A percentile compares a stretch with the other conserved stretches of the same genome.
phyloP scores from a whole-genome alignment of 345 rosid species.

The thale cress (Arabidopsis thaliana) region TAIR10.1 NC_003076.8:24921501-24922000 shows the following conservation, averaged over 20 bases:
- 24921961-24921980: too few relatives aligned
- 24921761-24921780: slow-evolving; percentile 44
- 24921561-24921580: not conserved
- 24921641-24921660: not conserved
- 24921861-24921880: too few relatives aligned
- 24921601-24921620: not conserved
- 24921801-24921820: slow-evolving; percentile 32
- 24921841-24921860: too few relatives aligned
- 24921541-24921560: not conserved
- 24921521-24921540: not conserved
- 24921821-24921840: not conserved
- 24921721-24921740: slow-evolving; percentile 26
- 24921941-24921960: too few relatives aligned
- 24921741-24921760: slow-evolving; percentile 31
- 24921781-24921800: not conserved
- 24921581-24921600: not conserved
- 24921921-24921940: too few relatives aligned
- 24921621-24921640: not conserved
- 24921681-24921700: slow-evolving; percentile 7
- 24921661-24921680: not conserved
- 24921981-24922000: slow-evolving; percentile 12
- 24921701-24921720: slow-evolving; percentile 12
- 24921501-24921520: too few relatives aligned
- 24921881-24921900: too few relatives aligned
- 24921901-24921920: too few relatives aligned